These are phyloP conservation scores for Didymellaceae sp. DNA, from an alignment of 2,329 filamentous ascomycete genomes.

Conservation along the genomic window DNA sequence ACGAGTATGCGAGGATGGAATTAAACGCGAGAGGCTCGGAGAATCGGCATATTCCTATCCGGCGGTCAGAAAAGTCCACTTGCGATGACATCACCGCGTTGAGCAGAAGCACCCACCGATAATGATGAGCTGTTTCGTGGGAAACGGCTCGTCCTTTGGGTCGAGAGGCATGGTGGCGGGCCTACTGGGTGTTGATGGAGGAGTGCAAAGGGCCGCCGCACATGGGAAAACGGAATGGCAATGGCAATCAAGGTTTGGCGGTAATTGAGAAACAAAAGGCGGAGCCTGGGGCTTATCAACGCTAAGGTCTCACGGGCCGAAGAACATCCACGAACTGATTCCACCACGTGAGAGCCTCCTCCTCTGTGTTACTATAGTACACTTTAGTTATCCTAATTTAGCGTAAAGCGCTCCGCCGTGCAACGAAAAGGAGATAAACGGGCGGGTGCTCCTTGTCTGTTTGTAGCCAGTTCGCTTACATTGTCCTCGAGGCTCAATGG, in stretches of 20 bases:
- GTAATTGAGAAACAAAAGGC: slow-evolving; percentile 18
- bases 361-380: slow-evolving; percentile 18
- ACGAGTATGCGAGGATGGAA: slow-evolving; percentile 84
- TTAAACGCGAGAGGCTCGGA: slow-evolving; percentile 93
- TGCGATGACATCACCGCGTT: slow-evolving; percentile 24
- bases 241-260: slow-evolving; percentile 20
- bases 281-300: slow-evolving; percentile 20
- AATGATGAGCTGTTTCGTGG: slow-evolving; percentile 55
- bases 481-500: slow-evolving; percentile 13
- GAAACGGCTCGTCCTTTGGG: slow-evolving; percentile 50
- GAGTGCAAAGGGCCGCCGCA: slow-evolving; percentile 19
- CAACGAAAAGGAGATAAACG: slow-evolving; percentile 17
- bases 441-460: slow-evolving; percentile 18
- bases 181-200: slow-evolving; percentile 23
- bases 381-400: slow-evolving; percentile 26
- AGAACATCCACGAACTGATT: slow-evolving; percentile 14
- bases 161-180: slow-evolving; percentile 37
- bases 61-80: slow-evolving; percentile 25
- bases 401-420: slow-evolving; percentile 15
- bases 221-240: slow-evolving; percentile 20
- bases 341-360: slow-evolving; percentile 21
- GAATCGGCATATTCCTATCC: slow-evolving; percentile 83
- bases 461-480: slow-evolving; percentile 23
- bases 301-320: slow-evolving; percentile 17
- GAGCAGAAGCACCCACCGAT: slow-evolving; percentile 41